Conservation (phyloP, 2,329 filamentous ascomycete species). For the Tothia fuscella region DNA sequence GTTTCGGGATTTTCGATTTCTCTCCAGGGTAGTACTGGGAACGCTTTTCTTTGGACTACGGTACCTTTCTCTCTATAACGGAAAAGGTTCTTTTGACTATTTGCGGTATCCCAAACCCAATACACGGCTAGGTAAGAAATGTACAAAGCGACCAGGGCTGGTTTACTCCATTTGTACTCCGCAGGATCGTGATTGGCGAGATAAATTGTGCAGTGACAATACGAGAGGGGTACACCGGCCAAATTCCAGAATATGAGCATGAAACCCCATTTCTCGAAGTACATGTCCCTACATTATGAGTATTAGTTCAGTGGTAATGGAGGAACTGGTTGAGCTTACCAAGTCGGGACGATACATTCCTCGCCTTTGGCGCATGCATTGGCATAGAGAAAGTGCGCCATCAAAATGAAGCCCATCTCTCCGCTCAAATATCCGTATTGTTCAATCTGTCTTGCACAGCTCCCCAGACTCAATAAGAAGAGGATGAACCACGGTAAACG, state of each 20-base stretch:
- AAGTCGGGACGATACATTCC: constrained; percentile 79
- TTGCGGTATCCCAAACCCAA: constrained; percentile 86
- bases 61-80: constrained; percentile 67
- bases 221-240: constrained; percentile 78
- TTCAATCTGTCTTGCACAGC: constrained; percentile 74
- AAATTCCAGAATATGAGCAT: constrained; percentile 98
- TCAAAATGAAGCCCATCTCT: constrained; percentile 72
- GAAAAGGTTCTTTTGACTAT: constrained; percentile 91
- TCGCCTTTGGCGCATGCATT: constrained; percentile 89
- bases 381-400: constrained; percentile 86
- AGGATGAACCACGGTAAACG: constrained; percentile 87
- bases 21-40: constrained; percentile 86
- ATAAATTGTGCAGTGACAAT: constrained; percentile 89
- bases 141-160: constrained; percentile 53
- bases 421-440: constrained; percentile 72
- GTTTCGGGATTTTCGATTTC: constrained; percentile 68
- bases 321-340: constrained; percentile 33
- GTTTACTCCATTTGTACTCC: constrained; percentile 65
- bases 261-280: constrained; percentile 93
- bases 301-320: not conserved
- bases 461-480: constrained; percentile 62
- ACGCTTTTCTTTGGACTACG: constrained; percentile 58
- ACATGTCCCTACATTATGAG: constrained; percentile 62
- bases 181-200: constrained; percentile 71
- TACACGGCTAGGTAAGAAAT: constrained; percentile 69